A percentile compares a stretch with the other conserved stretches of the same genome.
Evolutionary conservation across 176 grass and related monocot species (phyloP).

Genomic region (Ensete glaucum): DNA sequence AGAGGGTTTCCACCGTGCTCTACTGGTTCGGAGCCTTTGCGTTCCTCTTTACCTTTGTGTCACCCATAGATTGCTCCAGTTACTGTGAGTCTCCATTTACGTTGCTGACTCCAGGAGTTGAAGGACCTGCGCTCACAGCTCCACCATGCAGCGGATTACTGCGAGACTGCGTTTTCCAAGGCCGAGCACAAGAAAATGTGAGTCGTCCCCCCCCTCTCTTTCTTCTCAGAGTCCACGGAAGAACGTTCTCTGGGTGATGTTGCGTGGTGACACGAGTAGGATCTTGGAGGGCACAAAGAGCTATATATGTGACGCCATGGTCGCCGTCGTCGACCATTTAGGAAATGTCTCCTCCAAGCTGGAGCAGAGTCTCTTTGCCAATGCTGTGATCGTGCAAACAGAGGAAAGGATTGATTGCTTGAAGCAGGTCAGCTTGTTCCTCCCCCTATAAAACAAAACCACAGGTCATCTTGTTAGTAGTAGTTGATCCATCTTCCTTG

Average conservation of each 20-base stretch:
- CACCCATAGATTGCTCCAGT: constrained; percentile 4
- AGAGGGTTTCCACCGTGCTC: no score
- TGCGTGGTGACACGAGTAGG: constrained; percentile 12
- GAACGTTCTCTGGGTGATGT: neutral
- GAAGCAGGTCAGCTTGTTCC: constrained; percentile 40
- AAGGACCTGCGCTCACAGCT: constrained; percentile 78
- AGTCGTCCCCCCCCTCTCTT: constrained; percentile 1
- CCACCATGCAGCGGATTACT: constrained; percentile 66
- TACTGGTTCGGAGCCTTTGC: no score
- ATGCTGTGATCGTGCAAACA: constrained; percentile 30
- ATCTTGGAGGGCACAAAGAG: constrained; percentile 67
- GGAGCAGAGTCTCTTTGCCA: constrained; percentile 43
- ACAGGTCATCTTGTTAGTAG: neutral
- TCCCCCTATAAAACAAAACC: no score
- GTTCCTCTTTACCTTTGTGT: constrained; percentile 21
- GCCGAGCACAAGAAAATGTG: constrained; percentile 55
- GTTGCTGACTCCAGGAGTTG: constrained; percentile 43
- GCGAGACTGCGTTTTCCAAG: constrained; percentile 57
- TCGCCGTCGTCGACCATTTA: constrained; percentile 77
- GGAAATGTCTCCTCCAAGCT: constrained; percentile 86
- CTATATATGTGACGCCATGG: constrained; percentile 68
- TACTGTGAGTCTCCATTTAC: neutral
- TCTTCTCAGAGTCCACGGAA: neutral
- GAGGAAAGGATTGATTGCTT: constrained; percentile 62
- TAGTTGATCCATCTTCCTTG: neutral